Base-by-base conservation (phyloP, 2,329 filamentous ascomycete species). In the Phialocephala subalpina region DNA sequence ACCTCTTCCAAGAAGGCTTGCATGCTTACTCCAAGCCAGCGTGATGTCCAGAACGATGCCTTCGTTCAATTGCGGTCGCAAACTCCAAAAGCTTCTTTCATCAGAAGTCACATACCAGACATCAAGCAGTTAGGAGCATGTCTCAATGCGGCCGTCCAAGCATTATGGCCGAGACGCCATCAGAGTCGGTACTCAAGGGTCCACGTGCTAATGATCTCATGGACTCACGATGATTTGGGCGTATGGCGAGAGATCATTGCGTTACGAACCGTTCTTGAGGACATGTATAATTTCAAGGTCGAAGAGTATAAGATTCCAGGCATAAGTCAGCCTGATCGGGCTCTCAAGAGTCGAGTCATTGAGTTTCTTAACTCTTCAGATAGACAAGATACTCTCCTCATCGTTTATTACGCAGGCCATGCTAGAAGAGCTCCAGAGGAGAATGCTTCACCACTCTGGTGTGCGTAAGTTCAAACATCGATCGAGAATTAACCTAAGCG, bases 361-460 rank as follows among this genome's bases (percentile, higher is more conserved):
- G 47, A 65, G 1, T 40, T 64, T 29, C 45, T 57, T 12, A 49
- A 60, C 29, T 7, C 18, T 4, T 25, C 57, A 11, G 61, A 65
- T 49, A 56, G 45, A 9, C 16, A 58, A 7, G 58, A 66, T 3
- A 63, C 59, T 2, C 45, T 68, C 12, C 14, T 68, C 6, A 65
- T 70, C 36, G 20, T 70, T 0, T 70, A 65, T 56, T 65, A 68
- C 62, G 63, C 53, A 16, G 63, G 68, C 1, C 67, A 69, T 65
- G 65, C 63, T 5, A 53, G 52, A n/a, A 53, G 35, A 25, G 49
- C 33, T 14, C 22, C 22, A 29, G 56, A 64, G 7, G 59, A 61
- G 8, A 68, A 61, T 29, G 58, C 45, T 18, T 38, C 38, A 2
- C 59, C 66, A 3, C 1, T 64, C 2, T 68, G 63, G 66, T 61